Evolutionary conservation across 257 asterid species (phyloP).

Genomic region (Euphrasia confusa): DNA sequence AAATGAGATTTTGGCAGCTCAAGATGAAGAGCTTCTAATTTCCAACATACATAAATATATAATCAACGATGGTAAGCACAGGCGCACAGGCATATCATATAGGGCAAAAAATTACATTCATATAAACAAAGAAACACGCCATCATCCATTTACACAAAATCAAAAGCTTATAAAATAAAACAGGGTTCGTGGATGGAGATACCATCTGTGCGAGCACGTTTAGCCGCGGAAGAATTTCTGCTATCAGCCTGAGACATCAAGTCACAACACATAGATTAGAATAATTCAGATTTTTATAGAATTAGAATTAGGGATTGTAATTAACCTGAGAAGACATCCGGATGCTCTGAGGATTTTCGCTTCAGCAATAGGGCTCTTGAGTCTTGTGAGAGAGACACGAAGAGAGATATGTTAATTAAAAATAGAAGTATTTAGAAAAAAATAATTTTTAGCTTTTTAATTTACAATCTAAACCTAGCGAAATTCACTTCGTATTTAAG

Average conservation of each 20-base stretch:
- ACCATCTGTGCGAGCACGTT: slow-evolving; percentile 83
- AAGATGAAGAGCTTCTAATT: not conserved
- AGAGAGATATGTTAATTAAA: no score
- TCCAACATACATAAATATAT: not conserved
- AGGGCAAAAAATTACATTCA: not conserved
- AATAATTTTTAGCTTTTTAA: no score
- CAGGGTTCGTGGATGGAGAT: not conserved
- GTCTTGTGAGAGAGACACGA: slow-evolving; percentile 5
- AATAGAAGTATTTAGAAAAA: no score
- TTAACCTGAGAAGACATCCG: slow-evolving; percentile 40
- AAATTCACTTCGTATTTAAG: no score
- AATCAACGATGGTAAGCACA: not conserved
- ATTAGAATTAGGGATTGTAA: not conserved
- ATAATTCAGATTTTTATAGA: not conserved
- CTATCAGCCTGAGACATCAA: slow-evolving; percentile 49
- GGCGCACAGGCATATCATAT: not conserved
- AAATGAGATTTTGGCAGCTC: not conserved
- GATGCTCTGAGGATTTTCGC: slow-evolving; percentile 22
- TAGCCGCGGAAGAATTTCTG: slow-evolving; percentile 71
- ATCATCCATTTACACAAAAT: not conserved
- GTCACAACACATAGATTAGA: slow-evolving; percentile 4
- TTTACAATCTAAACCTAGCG: no score
- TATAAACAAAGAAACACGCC: not conserved
- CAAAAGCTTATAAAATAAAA: not conserved
- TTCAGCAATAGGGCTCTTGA: slow-evolving; percentile 21